phyloP scores from a whole-genome alignment of 768 basidiomycete genomes.

The Auricularia cornea region DNA sequence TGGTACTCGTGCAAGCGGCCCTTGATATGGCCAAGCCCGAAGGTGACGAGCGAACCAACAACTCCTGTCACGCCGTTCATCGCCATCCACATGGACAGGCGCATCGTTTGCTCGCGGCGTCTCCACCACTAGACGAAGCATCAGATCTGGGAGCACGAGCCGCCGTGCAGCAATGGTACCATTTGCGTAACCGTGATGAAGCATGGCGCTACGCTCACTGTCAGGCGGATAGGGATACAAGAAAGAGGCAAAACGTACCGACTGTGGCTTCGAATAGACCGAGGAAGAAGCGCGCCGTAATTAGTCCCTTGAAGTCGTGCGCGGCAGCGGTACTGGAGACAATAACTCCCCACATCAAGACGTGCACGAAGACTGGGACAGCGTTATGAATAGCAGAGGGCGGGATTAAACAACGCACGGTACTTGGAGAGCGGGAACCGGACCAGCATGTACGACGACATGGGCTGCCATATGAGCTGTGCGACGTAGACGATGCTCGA shows the following conservation, averaged over 20 bases:
- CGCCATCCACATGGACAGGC: slow-evolving; percentile 35
- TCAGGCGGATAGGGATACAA: neutral
- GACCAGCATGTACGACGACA: slow-evolving; percentile 35
- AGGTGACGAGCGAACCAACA: slow-evolving; percentile 38
- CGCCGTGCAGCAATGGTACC: slow-evolving; percentile 8
- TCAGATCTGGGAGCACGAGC: too few species aligned
- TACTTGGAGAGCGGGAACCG: slow-evolving; percentile 33
- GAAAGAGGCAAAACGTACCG: slow-evolving; percentile 16
- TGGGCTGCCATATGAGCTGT: slow-evolving; percentile 36
- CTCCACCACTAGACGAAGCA: slow-evolving; percentile 32
- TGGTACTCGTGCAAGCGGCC: slow-evolving; percentile 32
- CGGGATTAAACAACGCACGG: slow-evolving; percentile 17
- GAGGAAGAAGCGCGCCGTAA: slow-evolving; percentile 35
- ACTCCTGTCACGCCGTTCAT: slow-evolving; percentile 36
- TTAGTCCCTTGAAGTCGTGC: slow-evolving; percentile 31
- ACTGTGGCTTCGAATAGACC: slow-evolving; percentile 42
- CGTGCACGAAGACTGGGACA: slow-evolving; percentile 27
- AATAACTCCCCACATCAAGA: slow-evolving; percentile 35
- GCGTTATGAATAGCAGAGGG: too few species aligned
- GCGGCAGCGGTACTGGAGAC: slow-evolving; percentile 33
- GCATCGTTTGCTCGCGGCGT: slow-evolving; percentile 36
- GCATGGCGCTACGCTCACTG: slow-evolving; percentile 28
- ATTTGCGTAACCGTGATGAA: slow-evolving; percentile 43
- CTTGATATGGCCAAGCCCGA: slow-evolving; percentile 33
- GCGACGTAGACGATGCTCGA: slow-evolving; percentile 38